Percentiles rank a stretch among this genome's conserved stretches.
These are phyloP conservation scores for Tuber calosporum DNA, from an alignment of 495 filamentous ascomycete species.

Conservation along the genomic window DNA sequence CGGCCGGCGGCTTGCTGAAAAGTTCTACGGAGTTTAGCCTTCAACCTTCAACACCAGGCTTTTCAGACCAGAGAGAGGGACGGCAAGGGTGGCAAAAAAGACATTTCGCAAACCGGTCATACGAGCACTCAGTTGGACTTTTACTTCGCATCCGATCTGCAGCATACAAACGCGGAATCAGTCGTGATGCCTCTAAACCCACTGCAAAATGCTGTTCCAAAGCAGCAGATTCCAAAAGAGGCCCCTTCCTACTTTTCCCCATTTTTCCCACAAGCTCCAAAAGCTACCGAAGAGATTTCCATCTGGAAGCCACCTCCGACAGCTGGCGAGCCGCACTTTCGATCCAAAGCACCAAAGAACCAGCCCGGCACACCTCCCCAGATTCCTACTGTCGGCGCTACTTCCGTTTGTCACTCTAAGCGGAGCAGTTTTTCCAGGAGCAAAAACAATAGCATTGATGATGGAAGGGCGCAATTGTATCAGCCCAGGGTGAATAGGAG, in stretches of 20 bases:
- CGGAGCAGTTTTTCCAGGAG: not conserved
- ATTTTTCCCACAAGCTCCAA: slow-evolving; percentile 36
- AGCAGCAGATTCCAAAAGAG: slow-evolving; percentile 39
- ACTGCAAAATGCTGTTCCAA: slow-evolving; percentile 36
- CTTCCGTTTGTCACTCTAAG: slow-evolving; percentile 3
- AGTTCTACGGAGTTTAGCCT: not conserved
- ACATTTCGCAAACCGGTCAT: not conserved
- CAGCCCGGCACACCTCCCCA: slow-evolving; percentile 36
- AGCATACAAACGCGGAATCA: not conserved
- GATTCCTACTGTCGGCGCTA: slow-evolving; percentile 36
- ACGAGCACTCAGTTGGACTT: not conserved
- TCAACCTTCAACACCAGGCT: not conserved
- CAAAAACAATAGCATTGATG: slow-evolving; percentile 25
- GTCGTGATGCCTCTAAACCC: slow-evolving; percentile 33
- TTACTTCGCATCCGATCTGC: not conserved
- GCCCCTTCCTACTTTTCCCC: slow-evolving; percentile 38
- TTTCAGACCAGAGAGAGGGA: not conserved
- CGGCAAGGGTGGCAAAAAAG: not conserved
- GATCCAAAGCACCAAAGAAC: slow-evolving; percentile 37
- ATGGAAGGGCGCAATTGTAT: slow-evolving; percentile 34
- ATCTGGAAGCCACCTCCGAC: slow-evolving; percentile 37
- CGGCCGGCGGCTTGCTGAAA: not conserved
- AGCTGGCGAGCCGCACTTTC: slow-evolving; percentile 24
- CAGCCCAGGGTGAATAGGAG: slow-evolving; percentile 39
- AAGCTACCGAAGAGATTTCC: slow-evolving; percentile 21